A percentile compares a stretch with the other conserved stretches of the same genome.
These are phyloP conservation scores for Debaryomyces sp. DNA, from an alignment of 1,139 yeast genomes.

Conservation along the genomic window DNA sequence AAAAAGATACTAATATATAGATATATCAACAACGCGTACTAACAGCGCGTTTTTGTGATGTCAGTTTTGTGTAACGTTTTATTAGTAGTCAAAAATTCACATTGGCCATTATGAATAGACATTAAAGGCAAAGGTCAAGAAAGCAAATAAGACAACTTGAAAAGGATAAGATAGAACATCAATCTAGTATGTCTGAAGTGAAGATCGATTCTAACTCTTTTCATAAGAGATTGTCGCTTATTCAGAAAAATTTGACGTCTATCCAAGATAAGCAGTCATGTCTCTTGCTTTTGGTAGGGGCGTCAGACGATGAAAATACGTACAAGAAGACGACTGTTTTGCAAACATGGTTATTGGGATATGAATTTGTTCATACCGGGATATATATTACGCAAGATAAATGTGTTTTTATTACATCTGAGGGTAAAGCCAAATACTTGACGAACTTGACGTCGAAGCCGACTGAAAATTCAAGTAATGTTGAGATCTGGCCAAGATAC, in stretches of 20 bases:
- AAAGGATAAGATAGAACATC: background rate
- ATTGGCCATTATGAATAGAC: slow-evolving; percentile 1
- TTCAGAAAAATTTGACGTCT: slow-evolving; percentile 43
- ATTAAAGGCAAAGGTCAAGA: background rate
- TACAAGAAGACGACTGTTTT: slow-evolving; percentile 86
- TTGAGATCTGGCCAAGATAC: slow-evolving; percentile 75
- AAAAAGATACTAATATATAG: slow-evolving; percentile 1
- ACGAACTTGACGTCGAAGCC: slow-evolving; percentile 50
- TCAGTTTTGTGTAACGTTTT: slow-evolving; percentile 6
- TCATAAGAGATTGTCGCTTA: slow-evolving; percentile 43
- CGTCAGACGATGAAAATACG: slow-evolving; percentile 80
- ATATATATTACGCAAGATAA: slow-evolving; percentile 65
- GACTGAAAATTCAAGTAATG: slow-evolving; percentile 42
- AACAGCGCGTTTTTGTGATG: slow-evolving; percentile 6
- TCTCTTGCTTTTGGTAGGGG: slow-evolving; percentile 74
- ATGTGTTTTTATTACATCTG: slow-evolving; percentile 73
- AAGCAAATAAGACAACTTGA: slow-evolving; percentile 3
- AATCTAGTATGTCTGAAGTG: slow-evolving; percentile 33
- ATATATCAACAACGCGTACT: slow-evolving; percentile 9
- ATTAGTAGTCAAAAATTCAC: slow-evolving; percentile 2
- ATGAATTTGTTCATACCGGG: slow-evolving; percentile 91
- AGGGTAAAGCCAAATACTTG: slow-evolving; percentile 85
- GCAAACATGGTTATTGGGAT: slow-evolving; percentile 92
- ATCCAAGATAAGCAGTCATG: slow-evolving; percentile 50
- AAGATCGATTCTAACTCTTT: slow-evolving; percentile 42